Conservation (phyloP, 257 asterid genomes). For the Solanum infundibuliforme region DNA sequence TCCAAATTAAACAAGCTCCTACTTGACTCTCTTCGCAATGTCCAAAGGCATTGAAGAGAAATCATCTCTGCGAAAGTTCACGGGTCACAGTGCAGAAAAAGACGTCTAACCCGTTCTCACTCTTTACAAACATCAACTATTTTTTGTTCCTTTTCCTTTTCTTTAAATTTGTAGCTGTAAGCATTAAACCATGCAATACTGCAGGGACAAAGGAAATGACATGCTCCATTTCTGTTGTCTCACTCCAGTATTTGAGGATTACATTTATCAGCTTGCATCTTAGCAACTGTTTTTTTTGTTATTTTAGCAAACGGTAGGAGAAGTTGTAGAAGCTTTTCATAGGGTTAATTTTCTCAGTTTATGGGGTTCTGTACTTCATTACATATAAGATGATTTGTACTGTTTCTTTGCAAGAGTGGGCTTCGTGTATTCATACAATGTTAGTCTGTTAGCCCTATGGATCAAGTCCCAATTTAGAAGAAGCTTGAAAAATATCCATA, state of each 20-base stretch:
- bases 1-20: neutral
- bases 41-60: neutral
- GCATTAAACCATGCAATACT: neutral
- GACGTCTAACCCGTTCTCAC: neutral
- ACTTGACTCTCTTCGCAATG: neutral
- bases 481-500: neutral
- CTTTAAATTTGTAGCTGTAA: neutral
- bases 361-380: neutral
- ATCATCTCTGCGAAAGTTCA: neutral
- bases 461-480: neutral
- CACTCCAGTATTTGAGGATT: neutral
- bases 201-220: neutral
- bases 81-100: neutral
- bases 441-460: neutral
- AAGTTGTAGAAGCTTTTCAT: neutral
- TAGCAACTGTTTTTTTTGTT: neutral
- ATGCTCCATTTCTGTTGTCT: neutral
- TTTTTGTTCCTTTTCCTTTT: neutral
- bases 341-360: neutral
- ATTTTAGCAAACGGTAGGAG: neutral
- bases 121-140: neutral
- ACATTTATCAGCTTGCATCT: neutral
- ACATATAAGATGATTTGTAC: neutral
- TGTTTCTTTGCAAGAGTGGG: neutral
- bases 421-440: neutral